Evolutionary conservation across 2,329 filamentous ascomycete species (phyloP), one percentile per base, ranked within the genome.

Genomic region (Cytospora leucostoma): DNA sequence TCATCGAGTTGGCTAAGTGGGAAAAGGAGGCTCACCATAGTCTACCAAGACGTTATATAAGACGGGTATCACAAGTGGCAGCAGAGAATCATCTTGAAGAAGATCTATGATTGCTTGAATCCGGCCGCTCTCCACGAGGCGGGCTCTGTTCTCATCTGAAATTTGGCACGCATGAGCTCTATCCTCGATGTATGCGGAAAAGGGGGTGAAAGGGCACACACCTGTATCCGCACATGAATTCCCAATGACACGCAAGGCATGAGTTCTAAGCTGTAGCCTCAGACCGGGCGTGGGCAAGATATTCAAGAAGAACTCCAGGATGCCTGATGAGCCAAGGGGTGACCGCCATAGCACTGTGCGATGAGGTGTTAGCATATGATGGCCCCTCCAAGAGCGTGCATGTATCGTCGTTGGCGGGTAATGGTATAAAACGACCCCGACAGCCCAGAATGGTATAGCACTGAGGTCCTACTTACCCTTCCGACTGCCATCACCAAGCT

Each of bases 221-320:
- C 82, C 80, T 67, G 82, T 84, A 67, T 88, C 86, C 21, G 86
- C 86, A 66, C 84, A 88, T 11, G 83, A 83, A 70, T 89, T 89
- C 15, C 86, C 86, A 17, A 86, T 77, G 21, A 88, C 72, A 32
- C 86, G 82, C 17, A 88, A 74, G 8, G 80, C 74, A 61, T 88
- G 85, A 8, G 84, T 75, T 52, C 79, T 78, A n/a, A 87, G 74
- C 1, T 75, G 70, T 37, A 77, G 75, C 11, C 73, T 73, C 40
- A 82, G 66, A 1, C 71, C 74, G 4, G 77, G 72, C 0, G 71
- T 70, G 6, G 74, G 73, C 10, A 86, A 70, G 13, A 84, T 68
- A 12, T 75, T 72, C 17, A 87, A 75, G 68, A 86, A 85, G 73
- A 86, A 84, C 21, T 80, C 77, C 10, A 88, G 72, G 37, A 88